phyloP scores from a whole-genome alignment of 805 yeast genomes.

The Yarrowia hollandica region DNA sequence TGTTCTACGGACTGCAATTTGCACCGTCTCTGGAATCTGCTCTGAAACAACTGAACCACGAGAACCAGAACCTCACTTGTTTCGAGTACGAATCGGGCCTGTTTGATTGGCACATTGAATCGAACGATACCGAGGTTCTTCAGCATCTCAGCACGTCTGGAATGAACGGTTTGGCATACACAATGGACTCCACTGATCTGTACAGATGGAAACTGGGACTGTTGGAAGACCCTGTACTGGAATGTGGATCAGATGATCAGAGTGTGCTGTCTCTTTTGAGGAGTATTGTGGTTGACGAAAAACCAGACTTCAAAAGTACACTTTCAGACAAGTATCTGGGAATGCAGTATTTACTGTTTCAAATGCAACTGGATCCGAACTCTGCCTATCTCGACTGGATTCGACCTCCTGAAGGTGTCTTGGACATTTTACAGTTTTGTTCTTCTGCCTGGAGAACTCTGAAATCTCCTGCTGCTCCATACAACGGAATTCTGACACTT shows the following conservation, averaged over 20 bases:
- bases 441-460: not conserved
- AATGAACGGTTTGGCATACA: conserved; percentile 6
- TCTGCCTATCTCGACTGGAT: not conserved
- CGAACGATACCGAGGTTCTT: not conserved
- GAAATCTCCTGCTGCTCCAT: not conserved
- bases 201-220: conserved; percentile 12
- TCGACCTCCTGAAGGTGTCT: not conserved
- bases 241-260: conserved; percentile 3
- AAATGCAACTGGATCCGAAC: not conserved
- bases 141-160: not conserved
- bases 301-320: not conserved
- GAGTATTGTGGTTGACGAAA: not conserved
- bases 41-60: conserved; percentile 4
- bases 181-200: not conserved
- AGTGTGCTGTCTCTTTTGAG: not conserved
- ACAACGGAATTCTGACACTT: not conserved
- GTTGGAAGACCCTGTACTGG: conserved; percentile 8
- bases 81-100: conserved; percentile 18
- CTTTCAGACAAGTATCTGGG: not conserved
- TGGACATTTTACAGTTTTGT: conserved; percentile 1
- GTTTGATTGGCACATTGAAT: conserved; percentile 9
- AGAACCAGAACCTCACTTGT: not conserved
- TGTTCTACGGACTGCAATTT: not conserved
- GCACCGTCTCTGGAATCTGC: conserved; percentile 6
- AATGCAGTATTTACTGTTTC: conserved; percentile 8